phyloP scores from a whole-genome alignment of 1,284 basidiomycete genomes.

The Lentinula novae-zelandiae region DNA sequence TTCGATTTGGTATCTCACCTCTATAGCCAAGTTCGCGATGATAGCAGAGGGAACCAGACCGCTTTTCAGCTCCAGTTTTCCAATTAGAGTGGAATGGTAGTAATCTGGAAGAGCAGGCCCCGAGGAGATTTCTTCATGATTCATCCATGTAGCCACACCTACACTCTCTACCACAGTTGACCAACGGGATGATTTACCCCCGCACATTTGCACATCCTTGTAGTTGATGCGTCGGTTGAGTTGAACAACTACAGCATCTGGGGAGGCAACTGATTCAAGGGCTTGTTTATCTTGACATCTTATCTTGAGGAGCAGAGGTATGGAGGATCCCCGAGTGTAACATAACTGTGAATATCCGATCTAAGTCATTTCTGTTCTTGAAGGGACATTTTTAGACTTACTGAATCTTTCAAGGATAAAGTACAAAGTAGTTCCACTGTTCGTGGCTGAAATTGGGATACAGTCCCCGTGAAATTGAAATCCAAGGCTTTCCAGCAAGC shows the following conservation, averaged over 20 bases:
- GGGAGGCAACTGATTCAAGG: conserved; percentile 4
- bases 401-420: conserved; percentile 2
- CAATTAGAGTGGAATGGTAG: background rate
- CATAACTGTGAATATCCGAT: background rate
- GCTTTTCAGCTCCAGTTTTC: conserved; percentile 3
- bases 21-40: conserved; percentile 10
- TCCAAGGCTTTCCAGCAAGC: conserved; percentile 2
- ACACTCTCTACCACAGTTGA: conserved; percentile 9
- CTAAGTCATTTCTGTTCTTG: background rate
- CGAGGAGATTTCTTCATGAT: background rate
- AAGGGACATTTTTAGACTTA: background rate
- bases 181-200: conserved; percentile 16
- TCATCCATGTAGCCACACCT: conserved; percentile 21
- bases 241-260: background rate
- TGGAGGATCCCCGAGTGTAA: conserved; percentile 8
- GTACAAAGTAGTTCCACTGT: background rate
- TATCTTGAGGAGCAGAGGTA: conserved; percentile 4
- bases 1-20: background rate
- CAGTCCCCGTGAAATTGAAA: background rate
- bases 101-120: background rate
- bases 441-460: background rate
- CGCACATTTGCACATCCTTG: conserved; percentile 10
- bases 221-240: conserved; percentile 8
- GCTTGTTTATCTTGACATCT: conserved; percentile 5
- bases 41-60: conserved; percentile 4